Evolutionary conservation across 208 protist genomes (phyloP).

Genomic region (Acanthamoeba comandoni): DNA sequence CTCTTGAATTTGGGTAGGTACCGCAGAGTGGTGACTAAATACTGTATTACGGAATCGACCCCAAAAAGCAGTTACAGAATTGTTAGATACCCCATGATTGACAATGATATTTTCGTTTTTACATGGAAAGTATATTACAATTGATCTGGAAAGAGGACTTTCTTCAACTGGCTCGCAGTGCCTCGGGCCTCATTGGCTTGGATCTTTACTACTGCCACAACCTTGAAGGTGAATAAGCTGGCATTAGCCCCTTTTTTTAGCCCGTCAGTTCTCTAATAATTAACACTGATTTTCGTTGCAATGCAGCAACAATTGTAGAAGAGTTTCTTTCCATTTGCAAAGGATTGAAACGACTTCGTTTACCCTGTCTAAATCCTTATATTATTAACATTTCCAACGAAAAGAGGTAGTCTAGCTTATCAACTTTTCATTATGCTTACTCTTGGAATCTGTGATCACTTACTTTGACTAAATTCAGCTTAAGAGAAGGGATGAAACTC

Average conservation of each 20-base stretch:
- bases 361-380: slow-evolving; percentile 49
- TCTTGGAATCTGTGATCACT: not conserved
- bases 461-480: not conserved
- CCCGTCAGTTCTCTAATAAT: not conserved
- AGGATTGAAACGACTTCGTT: not conserved
- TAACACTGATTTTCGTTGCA: not conserved
- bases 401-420: not conserved
- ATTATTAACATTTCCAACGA: not conserved
- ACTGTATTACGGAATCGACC: not conserved
- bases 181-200: slow-evolving; percentile 1
- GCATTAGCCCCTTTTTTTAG: not conserved
- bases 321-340: slow-evolving; percentile 28
- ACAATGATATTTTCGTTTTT: no score
- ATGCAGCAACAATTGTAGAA: slow-evolving; percentile 11
- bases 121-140: no score
- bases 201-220: slow-evolving; percentile 67
- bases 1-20: slow-evolving; percentile 60
- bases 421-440: not conserved
- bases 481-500: not conserved
- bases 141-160: slow-evolving; percentile 71
- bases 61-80: not conserved
- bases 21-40: no score
- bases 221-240: not conserved
- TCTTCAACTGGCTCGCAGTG: slow-evolving; percentile 15
- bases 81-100: no score